Conservation (phyloP, 2,329 filamentous ascomycete genomes). For the Thelonectria rubi region DNA sequence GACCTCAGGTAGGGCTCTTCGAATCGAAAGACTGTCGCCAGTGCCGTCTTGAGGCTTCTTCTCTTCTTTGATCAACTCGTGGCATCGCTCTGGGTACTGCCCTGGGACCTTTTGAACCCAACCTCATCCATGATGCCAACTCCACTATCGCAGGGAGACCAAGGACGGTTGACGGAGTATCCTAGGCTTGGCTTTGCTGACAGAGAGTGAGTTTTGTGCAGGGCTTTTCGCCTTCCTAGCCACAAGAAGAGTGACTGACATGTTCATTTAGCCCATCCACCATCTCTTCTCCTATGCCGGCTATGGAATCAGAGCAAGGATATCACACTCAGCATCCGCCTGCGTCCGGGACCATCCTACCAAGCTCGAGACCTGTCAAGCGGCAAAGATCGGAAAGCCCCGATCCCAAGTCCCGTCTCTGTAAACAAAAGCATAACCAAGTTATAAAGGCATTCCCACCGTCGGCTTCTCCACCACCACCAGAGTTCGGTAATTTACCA, state of each 20-base stretch:
- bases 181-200: slow-evolving; percentile 4
- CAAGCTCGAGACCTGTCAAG: slow-evolving; percentile 1
- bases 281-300: neutral
- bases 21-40: no score
- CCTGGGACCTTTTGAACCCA: neutral
- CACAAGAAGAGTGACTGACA: neutral
- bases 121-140: slow-evolving; percentile 7
- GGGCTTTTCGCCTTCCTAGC: neutral
- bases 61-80: neutral
- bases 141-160: slow-evolving; percentile 5
- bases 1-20: no score
- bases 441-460: neutral
- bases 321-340: neutral
- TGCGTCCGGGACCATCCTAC: neutral
- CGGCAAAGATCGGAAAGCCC: neutral
- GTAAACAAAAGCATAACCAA: neutral
- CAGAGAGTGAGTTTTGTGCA: slow-evolving; percentile 1
- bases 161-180: neutral
- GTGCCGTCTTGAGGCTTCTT: neutral
- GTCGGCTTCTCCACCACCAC: neutral
- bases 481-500: neutral
- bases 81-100: neutral
- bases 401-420: no score
- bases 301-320: neutral
- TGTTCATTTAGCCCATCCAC: neutral